Conservation (phyloP, 108 stramenopile species). For the Seminavis robusta region DNA sequence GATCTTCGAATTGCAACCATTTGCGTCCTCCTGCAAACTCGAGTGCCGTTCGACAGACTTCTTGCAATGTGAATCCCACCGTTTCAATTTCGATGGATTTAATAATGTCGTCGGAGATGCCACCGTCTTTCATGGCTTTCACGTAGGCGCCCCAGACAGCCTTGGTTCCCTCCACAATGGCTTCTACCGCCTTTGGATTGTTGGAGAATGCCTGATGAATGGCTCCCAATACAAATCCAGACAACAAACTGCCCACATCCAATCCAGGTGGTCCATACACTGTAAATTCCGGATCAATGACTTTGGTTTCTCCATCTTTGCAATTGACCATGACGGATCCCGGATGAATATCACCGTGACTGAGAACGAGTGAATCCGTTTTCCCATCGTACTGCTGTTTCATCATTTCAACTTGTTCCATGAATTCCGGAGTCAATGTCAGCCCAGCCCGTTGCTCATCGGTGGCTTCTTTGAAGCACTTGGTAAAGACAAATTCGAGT, state of each 20-base stretch:
- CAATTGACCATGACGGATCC: constrained; percentile 74
- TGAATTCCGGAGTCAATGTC: constrained; percentile 46
- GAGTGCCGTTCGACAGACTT: constrained; percentile 73
- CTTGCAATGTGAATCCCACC: constrained; percentile 72
- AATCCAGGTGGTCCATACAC: constrained; percentile 80
- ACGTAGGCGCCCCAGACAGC: constrained; percentile 55
- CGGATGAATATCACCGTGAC: constrained; percentile 83
- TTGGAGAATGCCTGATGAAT: constrained; percentile 56
- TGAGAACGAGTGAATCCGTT: constrained; percentile 38
- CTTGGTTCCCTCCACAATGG: constrained; percentile 36
- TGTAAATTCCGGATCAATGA: constrained; percentile 86
- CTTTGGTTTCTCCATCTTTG: constrained; percentile 30
- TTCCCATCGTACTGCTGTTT: constrained; percentile 67
- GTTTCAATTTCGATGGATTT: constrained; percentile 60
- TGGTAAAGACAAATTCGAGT: constrained; percentile 79
- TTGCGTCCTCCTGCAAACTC: constrained; percentile 71
- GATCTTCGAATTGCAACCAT: constrained; percentile 82
- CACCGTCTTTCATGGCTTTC: constrained; percentile 31
- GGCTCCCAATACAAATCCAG: constrained; percentile 67
- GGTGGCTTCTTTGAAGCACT: constrained; percentile 71
- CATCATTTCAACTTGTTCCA: constrained; percentile 52
- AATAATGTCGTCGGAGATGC: constrained; percentile 36
- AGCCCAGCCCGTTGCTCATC: constrained; percentile 59
- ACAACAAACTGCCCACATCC: constrained; percentile 75
- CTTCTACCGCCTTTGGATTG: constrained; percentile 30